Base-by-base conservation (phyloP, 371 early-diverging fungal species). In the Mucor velutinosus region DNA sequence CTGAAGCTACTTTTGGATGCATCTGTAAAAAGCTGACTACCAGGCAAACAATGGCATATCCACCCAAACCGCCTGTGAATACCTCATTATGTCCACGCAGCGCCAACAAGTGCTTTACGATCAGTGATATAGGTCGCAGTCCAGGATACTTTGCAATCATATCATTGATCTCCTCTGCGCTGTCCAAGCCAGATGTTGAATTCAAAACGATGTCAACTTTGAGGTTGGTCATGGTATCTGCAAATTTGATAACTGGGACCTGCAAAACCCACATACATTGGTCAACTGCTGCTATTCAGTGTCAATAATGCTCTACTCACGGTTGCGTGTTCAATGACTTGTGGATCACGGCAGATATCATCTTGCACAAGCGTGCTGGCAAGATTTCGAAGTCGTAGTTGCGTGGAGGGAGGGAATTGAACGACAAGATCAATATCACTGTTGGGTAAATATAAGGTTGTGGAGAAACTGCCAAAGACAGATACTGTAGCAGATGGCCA, bases 181-280 rank as follows among this genome's bases (percentile, higher is more conserved):
- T 85, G 11, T 81, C 71, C 5, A 94, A 57, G 2, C 98, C 97
- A 39, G 80, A 79, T 17, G 69, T 74, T 10, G 91, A 80, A 75
- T 97, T 93, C 66, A 96, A 71, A 14, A 91, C 88, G 53, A 98
- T 89, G 75, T 98, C 99, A 19, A 96, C 86, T n/a, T 87, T 83
- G 55, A 90, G 82, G 3, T 79, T 77, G 10, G 93, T 92, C n/a
- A 91, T 70, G 8, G 65, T 60, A 68, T 97, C 96, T 25, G 75
- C 78, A 62, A 90, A 89, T 78, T 99, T 99, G 64, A 99, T 87
- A 57, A 99, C 94, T 6, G 99, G 99, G 4, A 98, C 95, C 76
- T 92, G 78, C 11, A 30, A 49, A 21, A 35, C 1, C 35, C 8
- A 35, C 35, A 35, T 35, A 10, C 2, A 25, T 14, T 14, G 12